These are phyloP conservation scores for Talaromyces sp. DNA, from an alignment of 2,329 filamentous ascomycete genomes.

Conservation along the genomic window DNA sequence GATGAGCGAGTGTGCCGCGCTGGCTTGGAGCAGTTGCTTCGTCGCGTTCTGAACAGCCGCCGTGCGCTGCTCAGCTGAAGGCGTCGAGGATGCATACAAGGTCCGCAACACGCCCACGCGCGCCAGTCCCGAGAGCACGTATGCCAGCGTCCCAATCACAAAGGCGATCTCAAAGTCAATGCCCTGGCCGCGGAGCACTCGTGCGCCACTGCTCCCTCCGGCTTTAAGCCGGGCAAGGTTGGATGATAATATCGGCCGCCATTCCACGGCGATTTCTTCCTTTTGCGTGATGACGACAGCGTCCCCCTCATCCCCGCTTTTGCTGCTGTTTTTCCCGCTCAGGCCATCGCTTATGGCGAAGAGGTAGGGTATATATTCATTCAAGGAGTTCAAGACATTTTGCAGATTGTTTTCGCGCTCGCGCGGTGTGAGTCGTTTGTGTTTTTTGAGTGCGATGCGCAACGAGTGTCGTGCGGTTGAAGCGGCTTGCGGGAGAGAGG, in stretches of 20 bases:
- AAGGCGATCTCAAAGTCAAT: conserved; percentile 83
- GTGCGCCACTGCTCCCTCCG: not conserved
- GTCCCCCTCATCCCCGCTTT: conserved; percentile 46
- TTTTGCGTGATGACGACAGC: conserved; percentile 63
- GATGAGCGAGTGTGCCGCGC: conserved; percentile 71
- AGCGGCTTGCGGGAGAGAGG: conserved; percentile 75
- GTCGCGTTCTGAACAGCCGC: conserved; percentile 68
- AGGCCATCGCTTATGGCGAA: conserved; percentile 70
- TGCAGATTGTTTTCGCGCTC: conserved; percentile 67
- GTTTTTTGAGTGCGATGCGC: conserved; percentile 75
- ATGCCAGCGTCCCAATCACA: conserved; percentile 68
- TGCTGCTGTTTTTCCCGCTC: conserved; percentile 37
- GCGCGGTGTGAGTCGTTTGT: conserved; percentile 74
- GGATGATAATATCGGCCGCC: conserved; percentile 73
- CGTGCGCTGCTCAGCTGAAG: conserved; percentile 62
- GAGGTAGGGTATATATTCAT: conserved; percentile 78
- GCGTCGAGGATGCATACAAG: conserved; percentile 62
- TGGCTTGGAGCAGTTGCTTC: conserved; percentile 69
- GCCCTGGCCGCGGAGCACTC: conserved; percentile 60
- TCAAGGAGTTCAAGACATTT: conserved; percentile 62
- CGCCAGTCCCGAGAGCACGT: conserved; percentile 66
- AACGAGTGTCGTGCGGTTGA: conserved; percentile 80
- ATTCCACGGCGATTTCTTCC: conserved; percentile 65
- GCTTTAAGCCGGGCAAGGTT: conserved; percentile 26
- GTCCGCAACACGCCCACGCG: conserved; percentile 62